Base-by-base conservation (phyloP, 2,329 filamentous ascomycete genomes). In the Anthostomella pinea region DNA sequence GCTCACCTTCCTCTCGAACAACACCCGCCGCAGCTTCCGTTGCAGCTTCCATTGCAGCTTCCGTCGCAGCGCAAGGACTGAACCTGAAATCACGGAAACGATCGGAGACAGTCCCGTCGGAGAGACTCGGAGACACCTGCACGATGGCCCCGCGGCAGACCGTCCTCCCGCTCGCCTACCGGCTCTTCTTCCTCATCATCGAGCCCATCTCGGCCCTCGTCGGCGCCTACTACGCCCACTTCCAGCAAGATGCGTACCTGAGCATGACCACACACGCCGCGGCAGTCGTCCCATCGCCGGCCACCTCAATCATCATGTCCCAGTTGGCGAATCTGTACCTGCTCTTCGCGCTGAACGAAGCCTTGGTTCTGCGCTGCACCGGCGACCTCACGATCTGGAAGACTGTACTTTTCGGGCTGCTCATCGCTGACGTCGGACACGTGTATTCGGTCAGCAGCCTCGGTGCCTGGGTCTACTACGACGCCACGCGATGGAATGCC, bases 251-350 rank as follows among this genome's bases (percentile, higher is more conserved):
- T 3, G 63, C 62, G 15, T 90, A 89, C 62, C 76, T 90, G 20
- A 43, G 64, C 5, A 67, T 87, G 33, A 87, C 83, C 3, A 67
- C 85, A 55, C 66, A 73, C 18, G 51, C 67, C 3, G 73, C 77
- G 6, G 68, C 73, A 3, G 62, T 73, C 39, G 45, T 65, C 18
- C 51, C 30, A 16, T 60, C 83, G 2, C 64, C 74, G 22, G 73
- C 72, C 25, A 84, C 83, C 1, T 74, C 77, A 8, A 77, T 89
- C 40, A 79, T 79, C 25, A 69, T 90, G 52, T 79, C 80, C 13
- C 86, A 91, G 64, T 74, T 91, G 20, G 83, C 83, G 27, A 90
- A 88, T 62, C 69, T 90, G 45, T 91, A 90, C 64, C 62, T 90
- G 24, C 75, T 86, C 39, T 87, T 90, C 60, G 79, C 83, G 37